Conservation (phyloP, 192 early-diverging fungal species). For the Linnemannia exigua region DNA sequence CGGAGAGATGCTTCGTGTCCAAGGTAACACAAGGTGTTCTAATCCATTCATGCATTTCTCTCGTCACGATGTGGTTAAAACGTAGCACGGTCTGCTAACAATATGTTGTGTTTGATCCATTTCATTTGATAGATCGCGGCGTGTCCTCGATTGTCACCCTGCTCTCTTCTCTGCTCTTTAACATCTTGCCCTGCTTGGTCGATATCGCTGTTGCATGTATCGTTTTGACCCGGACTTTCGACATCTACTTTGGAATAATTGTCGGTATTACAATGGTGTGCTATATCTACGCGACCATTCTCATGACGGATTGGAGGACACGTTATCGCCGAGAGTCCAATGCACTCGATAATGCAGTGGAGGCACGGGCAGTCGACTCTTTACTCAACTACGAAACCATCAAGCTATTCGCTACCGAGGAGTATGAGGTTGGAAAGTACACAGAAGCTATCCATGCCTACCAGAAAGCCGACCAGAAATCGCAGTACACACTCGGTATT, state of each 20-base stretch:
- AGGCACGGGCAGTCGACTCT: conserved; percentile 89
- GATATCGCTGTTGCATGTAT: conserved; percentile 87
- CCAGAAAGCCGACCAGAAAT: conserved; percentile 84
- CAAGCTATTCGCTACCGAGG: conserved; percentile 71
- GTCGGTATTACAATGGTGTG: conserved; percentile 88
- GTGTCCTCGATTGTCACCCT: conserved; percentile 81
- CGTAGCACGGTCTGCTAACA: not conserved
- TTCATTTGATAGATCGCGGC: conserved; percentile 66
- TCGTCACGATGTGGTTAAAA: not conserved
- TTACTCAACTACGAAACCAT: conserved; percentile 98
- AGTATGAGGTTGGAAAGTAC: conserved; percentile 70
- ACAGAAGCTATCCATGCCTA: conserved; percentile 78
- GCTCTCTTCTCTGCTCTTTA: conserved; percentile 87
- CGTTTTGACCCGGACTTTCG: conserved; percentile 76
- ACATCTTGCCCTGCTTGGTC: conserved; percentile 87
- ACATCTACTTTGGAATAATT: conserved; percentile 84
- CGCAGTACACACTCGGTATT: conserved; percentile 76
- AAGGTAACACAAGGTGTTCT: conserved; percentile 56
- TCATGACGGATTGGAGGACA: conserved; percentile 88
- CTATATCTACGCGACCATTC: conserved; percentile 83
- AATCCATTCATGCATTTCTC: not conserved
- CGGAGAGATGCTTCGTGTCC: conserved; percentile 94
- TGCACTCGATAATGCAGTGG: conserved; percentile 82
- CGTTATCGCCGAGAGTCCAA: conserved; percentile 81
- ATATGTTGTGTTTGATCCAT: not conserved